Base-by-base conservation (phyloP, 441 rosid species). In the Arabidopsis hybrid region DNA sequence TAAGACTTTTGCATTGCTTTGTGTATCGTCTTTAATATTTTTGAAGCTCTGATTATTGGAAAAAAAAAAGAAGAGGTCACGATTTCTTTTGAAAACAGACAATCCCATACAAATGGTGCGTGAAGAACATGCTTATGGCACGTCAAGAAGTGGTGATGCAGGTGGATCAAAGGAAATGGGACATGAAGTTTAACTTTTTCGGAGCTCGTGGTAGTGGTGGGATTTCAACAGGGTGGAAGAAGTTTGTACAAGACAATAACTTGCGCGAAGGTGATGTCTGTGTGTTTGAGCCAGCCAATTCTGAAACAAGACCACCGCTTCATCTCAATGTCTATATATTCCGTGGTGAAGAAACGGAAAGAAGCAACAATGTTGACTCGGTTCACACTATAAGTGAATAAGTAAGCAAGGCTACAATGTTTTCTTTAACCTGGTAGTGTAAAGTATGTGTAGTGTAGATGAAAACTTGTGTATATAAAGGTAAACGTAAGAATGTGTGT, bases 141-240 rank as follows among this genome's bases (percentile, higher is more conserved):
- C 17, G 34, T 35, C 69, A 68, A 32, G 74, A 61, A 53, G 57
- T 75, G 40, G 74, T 75, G 64, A 51, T 75, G 79, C 63, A 68
- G 53, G 43, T 75, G 17, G 64, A 29, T 45, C 16, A 68, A 61
- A 43, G 6, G 9, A 75, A 34, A 68, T 75, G 79, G 79, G 34
- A 7, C 6, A 11, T 40, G 64, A 53, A 1, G 14, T 60, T 21
- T 52, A 67, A 29, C 4, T 18, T 1, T 35, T 68, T 6, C 5
- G 57, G 32, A 43, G 3, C 69, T 61, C 47, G 42, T 32, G 50
- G 69, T 53, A 2, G 14, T 31, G 69, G 78, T 52, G 78, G 79
- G 69, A 26, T 75, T 52, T 43, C 74, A 17, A 35, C 50, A 0
- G 79, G 79, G 21, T 75, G 79, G 79, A 67, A 7, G 59, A 60